Evolutionary conservation across 1,139 yeast species (phyloP).

Genomic region (Zygosaccharomyces sapae): DNA sequence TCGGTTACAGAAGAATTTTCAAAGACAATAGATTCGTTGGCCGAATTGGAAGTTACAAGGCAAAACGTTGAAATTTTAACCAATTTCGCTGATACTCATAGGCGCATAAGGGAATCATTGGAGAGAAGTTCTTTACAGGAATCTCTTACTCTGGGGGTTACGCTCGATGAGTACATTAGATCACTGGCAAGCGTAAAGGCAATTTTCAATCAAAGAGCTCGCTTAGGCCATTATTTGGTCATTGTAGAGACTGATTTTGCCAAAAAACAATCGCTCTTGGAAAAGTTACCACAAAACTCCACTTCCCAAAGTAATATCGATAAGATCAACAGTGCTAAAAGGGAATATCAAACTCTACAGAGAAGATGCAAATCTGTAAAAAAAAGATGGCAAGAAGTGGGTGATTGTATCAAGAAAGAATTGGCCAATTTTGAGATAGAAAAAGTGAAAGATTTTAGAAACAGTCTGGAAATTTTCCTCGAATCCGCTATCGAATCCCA

Average conservation of each 20-base stretch:
- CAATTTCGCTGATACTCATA: constrained; percentile 70
- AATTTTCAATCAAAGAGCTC: constrained; percentile 71
- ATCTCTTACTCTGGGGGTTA: constrained; percentile 77
- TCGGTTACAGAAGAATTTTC: constrained; percentile 63
- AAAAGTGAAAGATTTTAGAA: constrained; percentile 80
- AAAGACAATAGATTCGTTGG: constrained; percentile 50
- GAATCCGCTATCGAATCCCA: constrained; percentile 92
- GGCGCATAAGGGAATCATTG: constrained; percentile 65
- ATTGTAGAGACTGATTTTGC: constrained; percentile 48
- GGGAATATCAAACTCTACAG: constrained; percentile 58
- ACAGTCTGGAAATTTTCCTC: constrained; percentile 82
- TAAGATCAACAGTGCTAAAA: constrained; percentile 49
- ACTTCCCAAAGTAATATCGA: constrained; percentile 53
- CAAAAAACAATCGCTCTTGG: constrained; percentile 47
- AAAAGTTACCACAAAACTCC: constrained; percentile 53
- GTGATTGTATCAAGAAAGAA: constrained; percentile 64
- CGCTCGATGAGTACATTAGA: constrained; percentile 83
- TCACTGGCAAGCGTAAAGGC: constrained; percentile 71
- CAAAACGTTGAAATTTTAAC: constrained; percentile 55
- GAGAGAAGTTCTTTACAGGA: constrained; percentile 84
- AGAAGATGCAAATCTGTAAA: constrained; percentile 53
- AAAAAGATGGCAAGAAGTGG: constrained; percentile 55
- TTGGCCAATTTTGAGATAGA: constrained; percentile 67
- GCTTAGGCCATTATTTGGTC: constrained; percentile 58
- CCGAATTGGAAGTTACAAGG: constrained; percentile 72